These are phyloP conservation scores for Catunica adiposa DNA, from an alignment of 2,329 filamentous ascomycete species.

Conservation along the genomic window DNA sequence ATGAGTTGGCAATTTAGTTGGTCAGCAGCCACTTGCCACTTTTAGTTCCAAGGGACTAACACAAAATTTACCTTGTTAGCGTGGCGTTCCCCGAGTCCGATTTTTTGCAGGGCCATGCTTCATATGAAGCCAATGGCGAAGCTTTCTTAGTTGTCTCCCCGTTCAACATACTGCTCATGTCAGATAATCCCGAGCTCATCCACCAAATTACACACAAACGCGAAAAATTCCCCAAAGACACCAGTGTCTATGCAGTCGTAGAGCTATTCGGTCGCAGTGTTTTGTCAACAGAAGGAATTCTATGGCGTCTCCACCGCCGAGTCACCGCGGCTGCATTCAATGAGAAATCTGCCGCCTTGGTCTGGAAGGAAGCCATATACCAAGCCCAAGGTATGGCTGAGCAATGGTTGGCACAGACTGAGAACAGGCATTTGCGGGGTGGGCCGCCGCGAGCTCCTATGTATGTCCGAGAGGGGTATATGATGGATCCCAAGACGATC, in stretches of 20 bases:
- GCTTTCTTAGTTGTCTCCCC: conserved; percentile 49
- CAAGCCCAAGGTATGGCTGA: conserved; percentile 47
- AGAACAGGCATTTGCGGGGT: conserved; percentile 1
- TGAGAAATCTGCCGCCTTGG: conserved; percentile 54
- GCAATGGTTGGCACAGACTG: conserved; percentile 33
- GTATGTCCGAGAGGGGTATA: conserved; percentile 16
- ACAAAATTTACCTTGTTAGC: not conserved
- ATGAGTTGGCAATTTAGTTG: not conserved
- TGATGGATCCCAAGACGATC: conserved; percentile 24
- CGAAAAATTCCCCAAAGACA: conserved; percentile 46
- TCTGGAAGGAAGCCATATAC: conserved; percentile 43
- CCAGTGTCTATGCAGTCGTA: conserved; percentile 23
- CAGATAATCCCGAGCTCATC: conserved; percentile 48
- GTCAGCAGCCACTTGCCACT: not conserved
- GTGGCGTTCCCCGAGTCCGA: conserved; percentile 9
- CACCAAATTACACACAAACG: conserved; percentile 48
- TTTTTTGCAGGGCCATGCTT: conserved; percentile 26
- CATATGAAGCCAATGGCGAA: conserved; percentile 45
- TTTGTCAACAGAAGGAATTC: conserved; percentile 48
- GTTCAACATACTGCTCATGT: conserved; percentile 33
- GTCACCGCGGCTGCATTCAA: conserved; percentile 56
- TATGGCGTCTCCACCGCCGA: conserved; percentile 60
- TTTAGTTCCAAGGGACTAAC: not conserved
- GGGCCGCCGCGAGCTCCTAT: not conserved
- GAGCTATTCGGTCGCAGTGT: conserved; percentile 51